Conservation (phyloP, 2,329 filamentous ascomycete species). For the Thielaviopsis musarum region DNA sequence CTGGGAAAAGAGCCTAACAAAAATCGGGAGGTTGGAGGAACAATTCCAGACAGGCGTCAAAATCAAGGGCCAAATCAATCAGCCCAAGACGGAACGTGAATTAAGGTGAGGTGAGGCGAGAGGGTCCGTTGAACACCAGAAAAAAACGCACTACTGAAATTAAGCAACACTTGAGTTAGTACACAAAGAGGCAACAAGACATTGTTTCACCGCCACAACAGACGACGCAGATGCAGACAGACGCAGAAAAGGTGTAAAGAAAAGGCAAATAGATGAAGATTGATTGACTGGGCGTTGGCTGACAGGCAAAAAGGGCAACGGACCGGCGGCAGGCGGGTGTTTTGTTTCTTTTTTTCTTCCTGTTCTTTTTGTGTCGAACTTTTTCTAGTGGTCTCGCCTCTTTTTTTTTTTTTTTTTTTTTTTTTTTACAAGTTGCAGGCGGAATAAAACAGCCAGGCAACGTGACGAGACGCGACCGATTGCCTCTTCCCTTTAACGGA, state of each 20-base stretch:
- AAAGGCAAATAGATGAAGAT: no score
- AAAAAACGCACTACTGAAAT: slow-evolving; percentile 1
- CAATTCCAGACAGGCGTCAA: not conserved
- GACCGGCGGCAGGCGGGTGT: no score
- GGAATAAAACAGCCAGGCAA: not conserved
- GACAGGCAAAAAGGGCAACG: no score
- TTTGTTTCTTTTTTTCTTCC: no score
- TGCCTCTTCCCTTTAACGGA: not conserved
- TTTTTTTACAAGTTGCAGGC: not conserved
- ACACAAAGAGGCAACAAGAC: not conserved
- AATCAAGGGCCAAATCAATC: not conserved
- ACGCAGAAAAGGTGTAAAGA: no score
- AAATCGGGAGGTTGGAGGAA: slow-evolving; percentile 6
- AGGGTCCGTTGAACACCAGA: not conserved
- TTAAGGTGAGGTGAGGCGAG: not conserved
- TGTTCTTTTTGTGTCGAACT: no score
- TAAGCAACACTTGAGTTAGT: not conserved
- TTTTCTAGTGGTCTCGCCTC: no score
- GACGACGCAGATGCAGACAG: no score
- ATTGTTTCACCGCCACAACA: not conserved
- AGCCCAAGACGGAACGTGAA: not conserved
- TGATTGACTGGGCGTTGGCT: no score
- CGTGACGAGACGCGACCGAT: not conserved
- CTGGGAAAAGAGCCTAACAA: not conserved
- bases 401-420: not conserved